phyloP scores from a whole-genome alignment of 139 green algal species.

The Micractinium sp. region DNA sequence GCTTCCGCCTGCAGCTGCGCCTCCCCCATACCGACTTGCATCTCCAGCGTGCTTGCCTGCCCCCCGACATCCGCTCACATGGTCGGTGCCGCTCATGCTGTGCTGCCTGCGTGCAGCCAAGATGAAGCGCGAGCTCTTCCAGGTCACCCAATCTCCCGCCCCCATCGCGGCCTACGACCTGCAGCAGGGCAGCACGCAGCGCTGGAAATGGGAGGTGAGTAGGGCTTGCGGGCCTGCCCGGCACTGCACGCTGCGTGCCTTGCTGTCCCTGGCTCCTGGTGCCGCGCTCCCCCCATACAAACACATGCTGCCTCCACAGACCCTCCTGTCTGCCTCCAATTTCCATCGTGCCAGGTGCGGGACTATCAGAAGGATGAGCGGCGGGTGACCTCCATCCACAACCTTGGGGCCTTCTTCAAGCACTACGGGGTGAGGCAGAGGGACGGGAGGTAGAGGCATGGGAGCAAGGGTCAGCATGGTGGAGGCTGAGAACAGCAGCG shows the following conservation, averaged over 20 bases:
- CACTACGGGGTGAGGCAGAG: background rate
- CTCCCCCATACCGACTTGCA: too few species aligned
- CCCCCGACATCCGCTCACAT: background rate
- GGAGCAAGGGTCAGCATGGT: background rate
- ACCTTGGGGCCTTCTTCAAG: slow-evolving; percentile 13
- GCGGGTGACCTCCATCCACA: slow-evolving; percentile 1
- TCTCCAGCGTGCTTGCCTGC: too few species aligned
- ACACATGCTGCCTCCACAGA: too few species aligned
- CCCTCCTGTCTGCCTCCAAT: background rate
- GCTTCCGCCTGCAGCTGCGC: too few species aligned
- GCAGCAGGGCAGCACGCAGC: background rate
- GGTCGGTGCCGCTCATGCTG: background rate
- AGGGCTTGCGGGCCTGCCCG: background rate
- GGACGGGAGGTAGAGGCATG: too few species aligned
- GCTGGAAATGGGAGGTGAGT: slow-evolving; percentile 26
- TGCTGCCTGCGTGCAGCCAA: background rate
- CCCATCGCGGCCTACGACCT: slow-evolving; percentile 6
- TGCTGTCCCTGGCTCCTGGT: background rate
- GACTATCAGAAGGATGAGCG: slow-evolving; percentile 15
- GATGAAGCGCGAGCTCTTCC: slow-evolving; percentile 30
- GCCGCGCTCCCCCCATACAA: too few species aligned
- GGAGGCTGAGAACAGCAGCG: background rate
- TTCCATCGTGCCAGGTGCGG: background rate
- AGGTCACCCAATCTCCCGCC: background rate
- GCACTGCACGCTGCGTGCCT: background rate